phyloP scores from a whole-genome alignment of 176 grass and related monocot species.

The Aegilops tauschii region DNA sequence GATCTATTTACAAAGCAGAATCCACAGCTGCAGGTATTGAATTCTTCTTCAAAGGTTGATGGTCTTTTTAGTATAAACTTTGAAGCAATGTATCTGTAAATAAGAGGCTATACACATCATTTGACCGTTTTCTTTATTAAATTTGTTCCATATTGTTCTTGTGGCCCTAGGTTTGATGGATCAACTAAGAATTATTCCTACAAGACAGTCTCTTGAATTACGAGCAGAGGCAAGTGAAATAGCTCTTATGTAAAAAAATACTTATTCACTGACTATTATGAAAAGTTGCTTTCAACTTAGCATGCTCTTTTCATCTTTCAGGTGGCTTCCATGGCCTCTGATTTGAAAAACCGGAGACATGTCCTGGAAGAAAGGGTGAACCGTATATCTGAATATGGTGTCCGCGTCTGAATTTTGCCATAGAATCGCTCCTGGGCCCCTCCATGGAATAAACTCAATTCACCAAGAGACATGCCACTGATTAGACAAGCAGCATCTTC shows the following conservation, averaged over 20 bases:
- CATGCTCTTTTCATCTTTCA: conserved; percentile 22
- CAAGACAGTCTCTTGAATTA: conserved; percentile 80
- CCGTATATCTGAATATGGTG: conserved; percentile 81
- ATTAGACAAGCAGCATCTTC: not conserved
- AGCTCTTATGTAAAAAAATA: not conserved
- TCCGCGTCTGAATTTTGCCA: conserved; percentile 59
- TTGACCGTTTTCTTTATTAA: not conserved
- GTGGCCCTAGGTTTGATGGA: conserved; percentile 70
- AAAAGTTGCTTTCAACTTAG: conserved; percentile 8
- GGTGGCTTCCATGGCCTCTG: conserved; percentile 89
- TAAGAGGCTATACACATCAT: not conserved
- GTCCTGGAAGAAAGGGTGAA: conserved; percentile 73
- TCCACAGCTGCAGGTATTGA: conserved; percentile 69
- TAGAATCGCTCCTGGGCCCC: not conserved
- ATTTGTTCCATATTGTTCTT: not conserved
- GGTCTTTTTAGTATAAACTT: not conserved
- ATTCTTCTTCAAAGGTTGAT: not conserved
- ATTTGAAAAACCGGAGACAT: conserved; percentile 66
- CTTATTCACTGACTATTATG: not conserved
- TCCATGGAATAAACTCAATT: conserved; percentile 37
- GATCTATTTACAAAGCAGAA: conserved; percentile 85
- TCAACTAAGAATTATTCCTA: conserved; percentile 69
- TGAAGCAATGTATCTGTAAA: not conserved
- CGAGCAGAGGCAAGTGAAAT: conserved; percentile 66
- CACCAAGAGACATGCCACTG: not conserved